Conservation (phyloP, 495 filamentous ascomycete species). For the Aspergillus ostianus region DNA sequence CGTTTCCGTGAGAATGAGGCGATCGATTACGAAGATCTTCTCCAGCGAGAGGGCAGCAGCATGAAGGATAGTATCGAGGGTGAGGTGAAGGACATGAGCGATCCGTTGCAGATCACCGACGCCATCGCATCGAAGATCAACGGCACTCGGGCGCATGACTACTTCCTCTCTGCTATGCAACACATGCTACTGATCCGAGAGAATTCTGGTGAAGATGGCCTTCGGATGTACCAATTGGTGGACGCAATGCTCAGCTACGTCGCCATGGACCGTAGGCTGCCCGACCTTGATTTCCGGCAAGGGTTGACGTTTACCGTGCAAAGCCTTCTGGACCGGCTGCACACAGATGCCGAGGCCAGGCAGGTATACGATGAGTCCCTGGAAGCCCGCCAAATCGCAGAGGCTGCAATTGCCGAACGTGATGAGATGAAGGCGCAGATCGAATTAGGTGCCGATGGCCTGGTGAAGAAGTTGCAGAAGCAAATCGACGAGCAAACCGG, state of each 20-base stretch:
- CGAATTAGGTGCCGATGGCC: slow-evolving; percentile 87
- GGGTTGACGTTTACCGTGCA: slow-evolving; percentile 97
- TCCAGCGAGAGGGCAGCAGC: slow-evolving; percentile 86
- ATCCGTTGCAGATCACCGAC: slow-evolving; percentile 89
- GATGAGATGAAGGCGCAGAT: slow-evolving; percentile 95
- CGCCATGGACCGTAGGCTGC: slow-evolving; percentile 93
- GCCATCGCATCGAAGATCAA: slow-evolving; percentile 86
- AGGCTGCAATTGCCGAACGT: slow-evolving; percentile 90
- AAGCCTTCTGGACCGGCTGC: slow-evolving; percentile 87
- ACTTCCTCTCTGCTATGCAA: slow-evolving; percentile 93
- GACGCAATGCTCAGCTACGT: slow-evolving; percentile 98
- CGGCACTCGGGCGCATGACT: slow-evolving; percentile 83
- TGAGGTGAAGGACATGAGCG: slow-evolving; percentile 90
- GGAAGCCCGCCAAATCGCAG: slow-evolving; percentile 86
- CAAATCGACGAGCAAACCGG: slow-evolving; percentile 88
- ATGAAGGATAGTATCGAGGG: slow-evolving; percentile 88
- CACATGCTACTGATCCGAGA: slow-evolving; percentile 92
- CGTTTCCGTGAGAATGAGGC: slow-evolving; percentile 90
- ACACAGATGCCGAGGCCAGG: slow-evolving; percentile 92
- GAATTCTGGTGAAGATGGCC: slow-evolving; percentile 85
- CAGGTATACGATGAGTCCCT: slow-evolving; percentile 87
- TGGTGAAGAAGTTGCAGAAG: slow-evolving; percentile 89
- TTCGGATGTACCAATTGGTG: slow-evolving; percentile 97
- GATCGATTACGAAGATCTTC: slow-evolving; percentile 95
- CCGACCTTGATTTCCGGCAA: slow-evolving; percentile 96